Evolutionary conservation across 371 early-diverging fungal species (phyloP).

Genomic region (Cokeromyces recurvatus): DNA sequence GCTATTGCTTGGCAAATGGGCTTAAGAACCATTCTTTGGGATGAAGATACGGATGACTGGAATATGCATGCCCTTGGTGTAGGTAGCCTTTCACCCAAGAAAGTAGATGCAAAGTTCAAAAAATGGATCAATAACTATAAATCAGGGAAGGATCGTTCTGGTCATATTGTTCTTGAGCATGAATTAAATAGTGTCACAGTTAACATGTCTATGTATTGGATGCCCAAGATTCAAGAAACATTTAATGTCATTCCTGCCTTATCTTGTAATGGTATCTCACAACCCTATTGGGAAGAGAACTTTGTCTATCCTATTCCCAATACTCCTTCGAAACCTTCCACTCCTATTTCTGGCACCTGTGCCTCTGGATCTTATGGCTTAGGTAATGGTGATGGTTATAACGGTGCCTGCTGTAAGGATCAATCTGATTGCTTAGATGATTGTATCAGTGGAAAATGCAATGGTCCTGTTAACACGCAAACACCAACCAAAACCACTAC

Average conservation of each 20-base stretch:
- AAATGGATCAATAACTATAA: slow-evolving; percentile 29
- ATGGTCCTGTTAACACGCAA: too few relatives aligned
- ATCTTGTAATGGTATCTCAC: slow-evolving; percentile 35
- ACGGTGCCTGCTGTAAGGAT: slow-evolving; percentile 3
- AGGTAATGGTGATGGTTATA: slow-evolving; percentile 1
- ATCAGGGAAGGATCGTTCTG: slow-evolving; percentile 20
- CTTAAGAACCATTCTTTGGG: slow-evolving; percentile 35
- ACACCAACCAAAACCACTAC: too few relatives aligned
- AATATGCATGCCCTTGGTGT: slow-evolving; percentile 27
- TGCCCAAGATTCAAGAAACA: slow-evolving; percentile 27
- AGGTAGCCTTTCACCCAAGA: slow-evolving; percentile 21
- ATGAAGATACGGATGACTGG: slow-evolving; percentile 20
- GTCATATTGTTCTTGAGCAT: slow-evolving; percentile 44
- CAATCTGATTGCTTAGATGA: slow-evolving; percentile 3
- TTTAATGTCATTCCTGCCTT: slow-evolving; percentile 36
- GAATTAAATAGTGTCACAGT: slow-evolving; percentile 42
- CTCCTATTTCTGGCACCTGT: neutral
- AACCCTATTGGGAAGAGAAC: slow-evolving; percentile 40
- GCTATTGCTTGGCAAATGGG: slow-evolving; percentile 46
- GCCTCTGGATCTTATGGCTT: neutral
- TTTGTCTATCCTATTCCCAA: slow-evolving; percentile 32
- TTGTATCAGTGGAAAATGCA: slow-evolving; percentile 11
- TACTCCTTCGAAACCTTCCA: too few relatives aligned
- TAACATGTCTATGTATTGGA: slow-evolving; percentile 37
- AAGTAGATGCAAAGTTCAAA: slow-evolving; percentile 31